Evolutionary conservation across 345 rosid genomes (phyloP), one percentile per base, ranked within the genome.

Genomic region (Triadica sebifera): DNA sequence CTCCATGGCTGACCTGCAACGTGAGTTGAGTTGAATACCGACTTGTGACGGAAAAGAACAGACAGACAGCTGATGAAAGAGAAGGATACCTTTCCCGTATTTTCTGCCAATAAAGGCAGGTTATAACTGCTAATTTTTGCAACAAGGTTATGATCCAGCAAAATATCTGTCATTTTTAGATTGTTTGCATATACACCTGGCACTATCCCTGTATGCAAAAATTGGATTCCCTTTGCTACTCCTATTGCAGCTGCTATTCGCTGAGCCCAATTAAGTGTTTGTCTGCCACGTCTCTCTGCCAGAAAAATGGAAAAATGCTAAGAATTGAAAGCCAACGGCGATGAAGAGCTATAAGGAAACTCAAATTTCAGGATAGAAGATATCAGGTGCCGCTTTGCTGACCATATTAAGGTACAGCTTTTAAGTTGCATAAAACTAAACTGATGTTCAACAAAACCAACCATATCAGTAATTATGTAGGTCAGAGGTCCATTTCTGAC

Each of bases 51-150:
- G 29, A 16, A 38, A 50, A 49, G 12, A 59, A 59, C 52, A 38
- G 67, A 24, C 22, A 68, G 25, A 34, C 8, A 63, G 5, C 47
- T 15, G 24, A 20, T 55, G 53, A 60, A 74, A 16, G 24, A 47
- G 20, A 50, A 59, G 34, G 56, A 13, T 86, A 90, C 98, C 94
- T 87, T 88, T 74, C 82, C 87, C 17, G 83, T 70, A 75, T 80
- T 84, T 75, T 91, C 92, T 74, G 88, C 88, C 58, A 93, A 79
- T 39, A 93, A 70, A 13, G 99, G 97, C 71, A 91, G 87, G 78
- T 90, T 93, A 82, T 91, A 91, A 72, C 97, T 91, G 83, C 93
- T 89, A 72, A 95, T 89, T 80, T 93, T 93, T 8, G 94, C 87
- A 3, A 76, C 85, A 16, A 91, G 89, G 82, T 89, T 91, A 76